phyloP scores from a whole-genome alignment of 2,329 filamentous ascomycete species.

The Colletotrichum ledebouriae region DNA sequence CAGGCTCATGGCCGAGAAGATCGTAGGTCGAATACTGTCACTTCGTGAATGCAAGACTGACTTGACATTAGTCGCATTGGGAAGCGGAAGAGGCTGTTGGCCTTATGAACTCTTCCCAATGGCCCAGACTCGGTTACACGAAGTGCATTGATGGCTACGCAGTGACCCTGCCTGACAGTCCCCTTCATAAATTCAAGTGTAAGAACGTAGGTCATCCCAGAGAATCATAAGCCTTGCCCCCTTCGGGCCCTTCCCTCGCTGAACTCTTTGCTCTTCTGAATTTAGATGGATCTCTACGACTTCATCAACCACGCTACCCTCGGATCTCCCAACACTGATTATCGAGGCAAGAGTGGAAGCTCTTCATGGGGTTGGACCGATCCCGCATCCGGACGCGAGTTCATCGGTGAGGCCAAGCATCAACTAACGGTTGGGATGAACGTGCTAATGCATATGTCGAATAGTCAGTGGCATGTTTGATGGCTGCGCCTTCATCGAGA shows the following conservation, averaged over 20 bases:
- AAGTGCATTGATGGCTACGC: constrained; percentile 45
- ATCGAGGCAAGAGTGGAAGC: constrained; percentile 46
- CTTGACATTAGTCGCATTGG: constrained; percentile 32
- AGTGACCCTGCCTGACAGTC: constrained; percentile 44
- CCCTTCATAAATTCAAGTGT: constrained; percentile 45
- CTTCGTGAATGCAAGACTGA: neutral
- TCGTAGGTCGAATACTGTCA: neutral
- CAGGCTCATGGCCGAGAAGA: constrained; percentile 44
- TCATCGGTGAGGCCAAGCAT: constrained; percentile 23
- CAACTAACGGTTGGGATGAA: too few species aligned
- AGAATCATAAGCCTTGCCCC: fast-evolving
- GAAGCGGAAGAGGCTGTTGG: constrained; percentile 43
- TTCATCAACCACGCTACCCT: constrained; percentile 66
- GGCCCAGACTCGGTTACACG: constrained; percentile 45
- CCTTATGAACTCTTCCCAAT: constrained; percentile 44
- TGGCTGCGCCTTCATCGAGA: constrained; percentile 60
- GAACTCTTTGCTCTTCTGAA: neutral
- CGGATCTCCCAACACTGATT: constrained; percentile 54
- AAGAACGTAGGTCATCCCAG: constrained; percentile 38
- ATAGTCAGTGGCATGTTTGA: constrained; percentile 50
- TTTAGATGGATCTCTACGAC: constrained; percentile 63
- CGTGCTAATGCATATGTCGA: neutral
- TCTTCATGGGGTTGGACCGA: constrained; percentile 59
- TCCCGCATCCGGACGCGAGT: constrained; percentile 51
- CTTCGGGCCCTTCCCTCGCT: neutral